phyloP scores from a whole-genome alignment of 176 grass and related monocot species.

The Chrysopogon serrulatus region DNA sequence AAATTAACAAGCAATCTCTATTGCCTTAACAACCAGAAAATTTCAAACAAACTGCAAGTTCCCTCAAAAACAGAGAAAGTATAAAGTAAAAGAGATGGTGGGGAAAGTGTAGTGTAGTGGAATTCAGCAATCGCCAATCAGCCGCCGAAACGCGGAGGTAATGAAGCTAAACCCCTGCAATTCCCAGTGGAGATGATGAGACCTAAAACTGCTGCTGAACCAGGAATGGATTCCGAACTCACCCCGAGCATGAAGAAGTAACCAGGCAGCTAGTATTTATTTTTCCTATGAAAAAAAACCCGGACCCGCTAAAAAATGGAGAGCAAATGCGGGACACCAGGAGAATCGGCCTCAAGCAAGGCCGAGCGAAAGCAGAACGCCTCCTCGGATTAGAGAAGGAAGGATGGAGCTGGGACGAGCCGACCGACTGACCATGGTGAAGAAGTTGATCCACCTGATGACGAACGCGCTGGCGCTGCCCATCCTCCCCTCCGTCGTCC shows the following conservation, averaged over 20 bases:
- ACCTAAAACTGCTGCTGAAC: background rate
- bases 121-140: background rate
- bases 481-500: conserved; percentile 31
- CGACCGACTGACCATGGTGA: conserved; percentile 67
- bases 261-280: background rate
- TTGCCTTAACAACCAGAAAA: background rate
- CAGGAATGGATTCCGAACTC: background rate
- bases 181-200: background rate
- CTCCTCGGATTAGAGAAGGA: background rate
- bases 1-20: background rate
- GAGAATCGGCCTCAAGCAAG: background rate
- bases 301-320: background rate
- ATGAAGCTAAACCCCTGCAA: background rate
- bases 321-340: background rate
- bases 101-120: background rate
- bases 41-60: background rate
- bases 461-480: conserved; percentile 76
- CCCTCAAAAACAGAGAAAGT: background rate
- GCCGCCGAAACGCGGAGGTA: background rate
- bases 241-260: background rate
- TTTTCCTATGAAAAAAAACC: background rate
- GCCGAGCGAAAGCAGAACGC: background rate
- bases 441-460: conserved; percentile 98
- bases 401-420: background rate
- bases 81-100: background rate